A percentile compares a stretch with the other conserved stretches of the same genome.
Conservation (phyloP, 2,329 filamentous ascomycete species). For the Ophiostoma tasmaniense region DNA sequence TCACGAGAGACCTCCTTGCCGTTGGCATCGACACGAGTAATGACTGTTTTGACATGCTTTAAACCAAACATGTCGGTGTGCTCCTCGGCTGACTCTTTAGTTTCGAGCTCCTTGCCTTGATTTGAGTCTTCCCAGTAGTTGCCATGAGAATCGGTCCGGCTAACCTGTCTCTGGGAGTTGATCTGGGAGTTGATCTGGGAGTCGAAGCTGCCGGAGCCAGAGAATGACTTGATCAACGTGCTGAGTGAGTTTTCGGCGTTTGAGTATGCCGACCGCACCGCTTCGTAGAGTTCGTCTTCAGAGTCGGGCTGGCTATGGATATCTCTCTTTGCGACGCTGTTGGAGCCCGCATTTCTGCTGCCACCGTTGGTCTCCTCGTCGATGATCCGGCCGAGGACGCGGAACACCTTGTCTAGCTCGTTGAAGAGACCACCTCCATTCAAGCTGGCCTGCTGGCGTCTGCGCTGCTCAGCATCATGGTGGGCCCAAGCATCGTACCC, state of each 20-base stretch:
- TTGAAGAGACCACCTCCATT: conserved; percentile 19
- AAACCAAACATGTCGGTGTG: conserved; percentile 37
- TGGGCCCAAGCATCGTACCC: neutral
- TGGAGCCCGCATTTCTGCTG: conserved; percentile 24
- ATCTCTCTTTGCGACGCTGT: conserved; percentile 16
- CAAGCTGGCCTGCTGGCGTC: neutral
- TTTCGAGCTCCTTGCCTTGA: conserved; percentile 27
- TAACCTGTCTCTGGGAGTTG: neutral
- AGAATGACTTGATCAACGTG: conserved; percentile 32
- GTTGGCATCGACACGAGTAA: conserved; percentile 33
- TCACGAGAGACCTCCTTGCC: conserved; percentile 35
- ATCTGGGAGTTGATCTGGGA: neutral
- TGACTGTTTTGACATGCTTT: conserved; percentile 34
- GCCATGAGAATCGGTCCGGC: neutral
- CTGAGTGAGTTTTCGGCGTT: conserved; percentile 34
- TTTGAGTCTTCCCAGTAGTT: neutral
- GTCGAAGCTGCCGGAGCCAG: conserved; percentile 17
- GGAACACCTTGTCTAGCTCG: conserved; percentile 21
- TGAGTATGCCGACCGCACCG: conserved; percentile 31
- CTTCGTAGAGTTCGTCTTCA: conserved; percentile 36
- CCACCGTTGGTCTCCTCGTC: conserved; percentile 16
- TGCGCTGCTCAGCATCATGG: neutral
- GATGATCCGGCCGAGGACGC: conserved; percentile 20
- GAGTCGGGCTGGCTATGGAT: conserved; percentile 24
- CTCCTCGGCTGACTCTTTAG: conserved; percentile 29